A percentile compares a stretch with the other conserved stretches of the same genome.
phyloP scores from a whole-genome alignment of 148 eudicot species.

The Dianthus caryophyllus region DNA sequence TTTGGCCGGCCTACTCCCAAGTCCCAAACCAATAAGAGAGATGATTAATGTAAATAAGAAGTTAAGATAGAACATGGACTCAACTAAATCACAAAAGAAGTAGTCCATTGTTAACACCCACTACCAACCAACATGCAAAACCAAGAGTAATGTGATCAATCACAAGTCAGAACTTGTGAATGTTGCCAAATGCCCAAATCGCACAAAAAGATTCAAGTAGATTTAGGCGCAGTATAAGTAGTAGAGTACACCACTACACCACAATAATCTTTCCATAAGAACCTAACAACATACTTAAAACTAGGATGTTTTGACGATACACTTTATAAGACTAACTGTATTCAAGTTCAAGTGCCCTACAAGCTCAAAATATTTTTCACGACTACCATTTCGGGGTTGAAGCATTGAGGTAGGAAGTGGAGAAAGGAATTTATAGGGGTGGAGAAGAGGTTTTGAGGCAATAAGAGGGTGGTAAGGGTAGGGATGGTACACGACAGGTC shows the following conservation, averaged over 20 bases:
- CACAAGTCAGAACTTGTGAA: neutral
- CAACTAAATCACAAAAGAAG: too few species aligned
- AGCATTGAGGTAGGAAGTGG: too few species aligned
- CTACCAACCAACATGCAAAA: neutral
- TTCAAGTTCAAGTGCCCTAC: too few species aligned
- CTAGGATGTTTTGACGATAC: neutral
- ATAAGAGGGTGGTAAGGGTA: too few species aligned
- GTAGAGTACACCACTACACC: neutral
- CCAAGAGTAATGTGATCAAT: neutral
- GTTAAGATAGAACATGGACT: neutral
- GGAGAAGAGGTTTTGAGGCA: too few species aligned
- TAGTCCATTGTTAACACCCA: neutral
- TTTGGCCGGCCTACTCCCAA: neutral
- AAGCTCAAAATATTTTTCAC: too few species aligned
- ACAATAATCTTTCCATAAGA: neutral
- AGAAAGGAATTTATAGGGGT: too few species aligned
- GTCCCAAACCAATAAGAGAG: neutral
- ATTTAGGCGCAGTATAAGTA: neutral
- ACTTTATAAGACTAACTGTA: neutral
- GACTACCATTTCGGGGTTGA: too few species aligned
- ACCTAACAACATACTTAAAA: neutral
- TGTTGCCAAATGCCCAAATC: too few species aligned
- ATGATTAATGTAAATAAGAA: neutral
- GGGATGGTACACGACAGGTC: too few species aligned
- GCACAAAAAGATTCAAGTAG: too few species aligned